A percentile compares a stretch with the other conserved stretches of the same genome.
Conservation (phyloP, 1,284 basidiomycete species). For the Cerioporus squamosus region DNA sequence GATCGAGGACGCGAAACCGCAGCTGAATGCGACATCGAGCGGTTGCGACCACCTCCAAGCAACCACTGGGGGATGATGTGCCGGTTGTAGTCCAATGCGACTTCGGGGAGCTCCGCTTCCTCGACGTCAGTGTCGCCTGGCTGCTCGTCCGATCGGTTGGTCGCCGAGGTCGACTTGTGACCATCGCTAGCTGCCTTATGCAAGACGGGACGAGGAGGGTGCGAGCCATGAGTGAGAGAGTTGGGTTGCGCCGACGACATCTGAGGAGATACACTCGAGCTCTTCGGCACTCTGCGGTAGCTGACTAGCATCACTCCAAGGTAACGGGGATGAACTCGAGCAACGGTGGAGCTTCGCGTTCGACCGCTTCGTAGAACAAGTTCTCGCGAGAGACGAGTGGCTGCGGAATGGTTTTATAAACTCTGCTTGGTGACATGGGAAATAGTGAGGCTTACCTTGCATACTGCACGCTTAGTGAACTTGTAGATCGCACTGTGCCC, state of each 20-base stretch:
- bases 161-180: slow-evolving; percentile 10
- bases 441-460: slow-evolving; percentile 74
- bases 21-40: slow-evolving; percentile 55
- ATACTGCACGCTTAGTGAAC: slow-evolving; percentile 97
- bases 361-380: slow-evolving; percentile 97
- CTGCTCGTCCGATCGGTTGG: slow-evolving; percentile 26
- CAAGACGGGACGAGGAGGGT: slow-evolving; percentile 28
- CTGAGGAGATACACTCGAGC: slow-evolving; percentile 25
- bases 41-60: slow-evolving; percentile 58
- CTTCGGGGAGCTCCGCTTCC: slow-evolving; percentile 85
- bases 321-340: slow-evolving; percentile 94
- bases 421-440: slow-evolving; percentile 6
- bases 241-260: slow-evolving; percentile 14
- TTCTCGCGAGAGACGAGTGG: slow-evolving; percentile 97
- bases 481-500: slow-evolving; percentile 98
- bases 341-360: slow-evolving; percentile 89
- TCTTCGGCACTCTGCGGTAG: slow-evolving; percentile 75
- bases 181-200: slow-evolving; percentile 44
- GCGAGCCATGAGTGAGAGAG: slow-evolving; percentile 1
- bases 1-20: slow-evolving; percentile 23
- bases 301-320: slow-evolving; percentile 98
- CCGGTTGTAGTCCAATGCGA: slow-evolving; percentile 89
- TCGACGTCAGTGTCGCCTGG: slow-evolving; percentile 53
- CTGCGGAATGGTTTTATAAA: slow-evolving; percentile 45
- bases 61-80: slow-evolving; percentile 98